Conservation (phyloP, 495 filamentous ascomycete genomes). For the Talaromyces proteolyticus region DNA sequence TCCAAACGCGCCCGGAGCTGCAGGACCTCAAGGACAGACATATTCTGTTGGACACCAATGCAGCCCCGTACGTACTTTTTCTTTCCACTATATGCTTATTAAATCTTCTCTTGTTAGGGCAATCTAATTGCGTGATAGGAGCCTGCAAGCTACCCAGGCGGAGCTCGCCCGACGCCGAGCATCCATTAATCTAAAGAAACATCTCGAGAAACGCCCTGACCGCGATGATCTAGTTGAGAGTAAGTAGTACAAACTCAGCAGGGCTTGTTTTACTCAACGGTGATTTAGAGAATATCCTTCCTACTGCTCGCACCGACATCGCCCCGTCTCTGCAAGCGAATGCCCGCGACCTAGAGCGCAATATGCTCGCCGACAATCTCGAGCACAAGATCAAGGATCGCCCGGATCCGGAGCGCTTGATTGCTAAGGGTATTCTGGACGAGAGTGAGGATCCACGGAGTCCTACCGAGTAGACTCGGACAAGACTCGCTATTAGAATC, state of each 20-base stretch:
- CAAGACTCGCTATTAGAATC: too few species aligned
- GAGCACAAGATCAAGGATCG: slow-evolving; percentile 77
- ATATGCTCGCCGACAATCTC: slow-evolving; percentile 78
- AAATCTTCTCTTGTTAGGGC: background rate
- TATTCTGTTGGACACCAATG: slow-evolving; percentile 65
- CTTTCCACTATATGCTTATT: too few species aligned
- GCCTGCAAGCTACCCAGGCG: slow-evolving; percentile 50
- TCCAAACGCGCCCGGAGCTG: slow-evolving; percentile 70
- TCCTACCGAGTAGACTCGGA: background rate
- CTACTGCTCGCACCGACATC: slow-evolving; percentile 51
- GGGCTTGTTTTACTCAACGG: too few species aligned
- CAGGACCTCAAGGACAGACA: slow-evolving; percentile 74
- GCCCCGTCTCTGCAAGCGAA: slow-evolving; percentile 71
- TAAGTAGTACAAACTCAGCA: too few species aligned
- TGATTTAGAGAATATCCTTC: slow-evolving; percentile 89
- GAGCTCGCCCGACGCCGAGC: slow-evolving; percentile 62
- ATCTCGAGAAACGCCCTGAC: slow-evolving; percentile 57
- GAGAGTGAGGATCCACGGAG: slow-evolving; percentile 47
- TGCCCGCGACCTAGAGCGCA: slow-evolving; percentile 73
- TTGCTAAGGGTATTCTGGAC: slow-evolving; percentile 70
- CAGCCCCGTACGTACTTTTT: slow-evolving; percentile 52
- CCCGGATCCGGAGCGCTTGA: slow-evolving; percentile 66
- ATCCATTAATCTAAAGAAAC: slow-evolving; percentile 61
- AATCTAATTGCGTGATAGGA: background rate
- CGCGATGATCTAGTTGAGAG: slow-evolving; percentile 66